A percentile compares a stretch with the other conserved stretches of the same genome.
Evolutionary conservation across 2,329 filamentous ascomycete species (phyloP).

Genomic region (Kalmusia sp.): DNA sequence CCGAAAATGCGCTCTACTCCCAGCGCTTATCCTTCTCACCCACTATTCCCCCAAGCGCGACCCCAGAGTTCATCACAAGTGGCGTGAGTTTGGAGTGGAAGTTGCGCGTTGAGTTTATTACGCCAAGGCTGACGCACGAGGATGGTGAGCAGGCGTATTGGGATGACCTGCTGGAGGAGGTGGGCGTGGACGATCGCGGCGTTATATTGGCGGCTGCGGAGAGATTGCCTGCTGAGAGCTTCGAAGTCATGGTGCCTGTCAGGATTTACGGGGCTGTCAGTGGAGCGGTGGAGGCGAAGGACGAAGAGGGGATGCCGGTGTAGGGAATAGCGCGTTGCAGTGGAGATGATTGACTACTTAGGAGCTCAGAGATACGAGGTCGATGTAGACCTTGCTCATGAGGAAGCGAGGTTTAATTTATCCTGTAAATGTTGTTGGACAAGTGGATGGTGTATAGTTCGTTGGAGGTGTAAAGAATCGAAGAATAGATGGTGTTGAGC

Average conservation of each 20-base stretch:
- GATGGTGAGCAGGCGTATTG: slow-evolving; percentile 37
- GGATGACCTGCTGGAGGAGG: slow-evolving; percentile 73
- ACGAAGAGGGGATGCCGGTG: slow-evolving; percentile 42
- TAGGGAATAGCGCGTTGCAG: too few relatives aligned
- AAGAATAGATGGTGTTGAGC: not conserved
- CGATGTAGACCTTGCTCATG: not conserved
- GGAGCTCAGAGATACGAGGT: not conserved
- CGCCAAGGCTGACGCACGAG: slow-evolving; percentile 62
- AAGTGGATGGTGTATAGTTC: not conserved
- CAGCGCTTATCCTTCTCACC: slow-evolving; percentile 80
- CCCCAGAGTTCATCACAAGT: slow-evolving; percentile 90
- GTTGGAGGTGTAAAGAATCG: not conserved
- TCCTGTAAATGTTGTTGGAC: not conserved
- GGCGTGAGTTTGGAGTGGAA: slow-evolving; percentile 89
- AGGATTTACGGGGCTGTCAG: slow-evolving; percentile 73
- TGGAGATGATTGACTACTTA: too few relatives aligned
- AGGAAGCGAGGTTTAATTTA: not conserved
- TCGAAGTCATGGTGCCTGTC: slow-evolving; percentile 86
- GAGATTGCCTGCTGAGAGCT: slow-evolving; percentile 82
- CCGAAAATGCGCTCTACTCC: slow-evolving; percentile 84
- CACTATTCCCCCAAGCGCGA: slow-evolving; percentile 81
- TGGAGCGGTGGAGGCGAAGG: slow-evolving; percentile 41
- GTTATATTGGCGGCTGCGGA: slow-evolving; percentile 79
- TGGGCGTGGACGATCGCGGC: slow-evolving; percentile 80
- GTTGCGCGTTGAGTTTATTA: slow-evolving; percentile 90